Evolutionary conservation across 306 rosid genomes (phyloP), one percentile per base, ranked within the genome.

Genomic region (Clitoria ternatea): DNA sequence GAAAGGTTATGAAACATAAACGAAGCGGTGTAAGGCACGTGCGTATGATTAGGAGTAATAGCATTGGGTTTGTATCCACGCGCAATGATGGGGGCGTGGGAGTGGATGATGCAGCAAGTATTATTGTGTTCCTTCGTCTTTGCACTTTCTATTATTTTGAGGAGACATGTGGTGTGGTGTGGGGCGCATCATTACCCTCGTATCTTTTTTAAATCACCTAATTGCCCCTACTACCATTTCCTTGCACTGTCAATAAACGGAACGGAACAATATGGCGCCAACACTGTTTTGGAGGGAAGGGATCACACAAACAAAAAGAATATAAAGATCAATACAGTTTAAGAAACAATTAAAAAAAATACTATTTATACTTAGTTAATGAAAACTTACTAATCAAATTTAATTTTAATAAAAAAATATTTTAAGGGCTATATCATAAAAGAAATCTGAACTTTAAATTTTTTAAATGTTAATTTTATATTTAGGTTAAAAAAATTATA

Each of bases 81-180:
- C 90, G 81, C 87, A 82, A 84, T 84, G 35, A 87, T 87, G 81
- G 65, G 85, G 76, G 83, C 83, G 89, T 79, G 85, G 64, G 71
- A 73, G 78, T 69, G 80, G 55, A 45, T 80, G 61, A 29, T 66
- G 62, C 43, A 62, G 56, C 35, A 10, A 48, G 61, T 76, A 83
- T 80, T 79, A 89, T 86, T 74, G 83, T 80, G 85, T 74, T 81
- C 66, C 69, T 63, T 75, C 80, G 47, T 74, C 79, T 82, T 76
- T 84, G 75, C 80, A 69, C 75, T 78, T 88, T 80, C 71, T 76
- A 66, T 77, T 86, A 70, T 80, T 83, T 77, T 76, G 72, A 75
- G 77, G 78, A 69, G 48, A 43, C 53, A 27, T 17, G 39, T 0
- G 7, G 15, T 54, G 73, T 53, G 64, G 20, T 67, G 33, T 74